Percentiles rank a stretch among this genome's conserved stretches.
phyloP scores from a whole-genome alignment of 441 rosid species.

The Hypseocharis bilobata region DNA sequence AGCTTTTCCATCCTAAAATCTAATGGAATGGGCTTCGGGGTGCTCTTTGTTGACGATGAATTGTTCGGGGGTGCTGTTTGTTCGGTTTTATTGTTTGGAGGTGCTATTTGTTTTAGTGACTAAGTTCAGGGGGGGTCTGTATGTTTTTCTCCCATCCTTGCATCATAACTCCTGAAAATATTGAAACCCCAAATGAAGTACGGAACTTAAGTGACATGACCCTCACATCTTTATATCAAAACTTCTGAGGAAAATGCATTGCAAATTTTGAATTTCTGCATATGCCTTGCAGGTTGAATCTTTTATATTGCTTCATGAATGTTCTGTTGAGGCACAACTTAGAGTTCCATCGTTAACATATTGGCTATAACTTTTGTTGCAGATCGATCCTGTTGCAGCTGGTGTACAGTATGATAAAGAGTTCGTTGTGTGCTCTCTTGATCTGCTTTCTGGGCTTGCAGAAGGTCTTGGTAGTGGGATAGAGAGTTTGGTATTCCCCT shows the following conservation, averaged over 20 bases:
- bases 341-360: slow-evolving; percentile 5
- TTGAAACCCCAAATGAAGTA: neutral
- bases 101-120: no score
- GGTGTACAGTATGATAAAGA: slow-evolving; percentile 81
- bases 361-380: slow-evolving; percentile 23
- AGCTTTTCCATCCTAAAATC: no score
- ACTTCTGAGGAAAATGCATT: neutral
- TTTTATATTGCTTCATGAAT: neutral
- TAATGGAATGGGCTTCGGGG: no score
- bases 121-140: no score
- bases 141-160: no score
- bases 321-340: neutral
- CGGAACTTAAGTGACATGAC: neutral
- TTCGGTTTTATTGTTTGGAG: no score
- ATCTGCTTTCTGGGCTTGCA: slow-evolving; percentile 88
- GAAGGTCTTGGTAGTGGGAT: slow-evolving; percentile 91
- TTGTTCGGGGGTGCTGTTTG: no score
- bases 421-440: slow-evolving; percentile 83
- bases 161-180: no score
- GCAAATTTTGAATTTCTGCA: neutral
- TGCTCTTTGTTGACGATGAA: no score
- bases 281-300: slow-evolving; percentile 12
- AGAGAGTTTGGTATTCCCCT: slow-evolving; percentile 72
- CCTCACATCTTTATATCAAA: slow-evolving; percentile 1
- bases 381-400: slow-evolving; percentile 70